These are phyloP conservation scores for Penicillium ochrochloron DNA, from an alignment of 495 filamentous ascomycete species.

Conservation along the genomic window DNA sequence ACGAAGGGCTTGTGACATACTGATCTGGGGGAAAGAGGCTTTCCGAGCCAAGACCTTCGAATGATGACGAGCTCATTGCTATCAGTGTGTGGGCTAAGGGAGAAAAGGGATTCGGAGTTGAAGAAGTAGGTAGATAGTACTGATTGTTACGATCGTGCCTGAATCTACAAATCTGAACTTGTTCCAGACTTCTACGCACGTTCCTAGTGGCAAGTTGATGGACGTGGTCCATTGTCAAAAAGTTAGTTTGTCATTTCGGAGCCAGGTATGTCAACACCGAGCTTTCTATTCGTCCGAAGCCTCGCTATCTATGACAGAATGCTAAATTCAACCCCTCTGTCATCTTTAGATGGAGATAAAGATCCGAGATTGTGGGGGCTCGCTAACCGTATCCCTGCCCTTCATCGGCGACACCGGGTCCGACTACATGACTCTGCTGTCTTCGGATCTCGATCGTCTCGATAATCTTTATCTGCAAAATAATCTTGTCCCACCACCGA, in stretches of 20 bases:
- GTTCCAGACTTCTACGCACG: background rate
- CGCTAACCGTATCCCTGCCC: background rate
- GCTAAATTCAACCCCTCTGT: background rate
- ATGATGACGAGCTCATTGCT: background rate
- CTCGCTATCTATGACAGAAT: too few species aligned
- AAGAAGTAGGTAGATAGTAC: background rate
- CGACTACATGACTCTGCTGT: background rate
- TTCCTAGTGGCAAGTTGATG: background rate
- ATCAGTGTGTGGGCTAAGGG: background rate
- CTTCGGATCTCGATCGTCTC: background rate
- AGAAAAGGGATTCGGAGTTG: background rate
- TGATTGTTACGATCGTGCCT: too few species aligned
- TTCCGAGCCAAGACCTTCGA: background rate
- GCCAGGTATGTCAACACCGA: background rate
- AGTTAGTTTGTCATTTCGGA: background rate
- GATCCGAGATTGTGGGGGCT: background rate
- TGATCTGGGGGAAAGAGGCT: background rate
- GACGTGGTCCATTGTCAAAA: fast-evolving
- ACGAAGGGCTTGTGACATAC: background rate
- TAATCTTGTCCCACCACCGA: background rate
- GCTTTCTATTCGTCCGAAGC: too few species aligned
- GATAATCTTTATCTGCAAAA: background rate
- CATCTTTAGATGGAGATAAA: background rate
- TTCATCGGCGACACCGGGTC: background rate
- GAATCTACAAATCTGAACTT: too few species aligned